Percentiles rank a stretch among this genome's conserved stretches.
phyloP scores from a whole-genome alignment of 371 early-diverging fungal species.

The Synchytrium microbalum region DNA sequence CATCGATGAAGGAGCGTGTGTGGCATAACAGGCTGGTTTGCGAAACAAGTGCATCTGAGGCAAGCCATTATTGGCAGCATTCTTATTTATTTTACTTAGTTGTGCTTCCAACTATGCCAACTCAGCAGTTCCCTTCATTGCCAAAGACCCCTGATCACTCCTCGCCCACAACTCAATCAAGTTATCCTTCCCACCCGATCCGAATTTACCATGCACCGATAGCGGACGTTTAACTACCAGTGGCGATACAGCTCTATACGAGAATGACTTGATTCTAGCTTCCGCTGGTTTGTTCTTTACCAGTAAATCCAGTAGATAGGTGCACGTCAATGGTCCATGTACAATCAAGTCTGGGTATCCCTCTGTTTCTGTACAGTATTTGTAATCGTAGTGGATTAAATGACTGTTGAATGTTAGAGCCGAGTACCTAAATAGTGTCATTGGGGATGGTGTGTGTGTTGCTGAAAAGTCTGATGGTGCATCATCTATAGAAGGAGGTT shows the following conservation, averaged over 20 bases:
- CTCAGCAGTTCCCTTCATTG: no score
- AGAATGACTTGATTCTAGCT: conserved; percentile 30
- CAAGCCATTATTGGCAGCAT: no score
- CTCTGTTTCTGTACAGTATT: conserved; percentile 60
- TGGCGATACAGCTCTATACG: conserved; percentile 64
- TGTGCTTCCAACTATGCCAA: no score
- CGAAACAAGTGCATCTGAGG: no score
- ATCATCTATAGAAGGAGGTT: no score
- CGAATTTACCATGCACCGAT: no score
- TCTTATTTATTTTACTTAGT: no score
- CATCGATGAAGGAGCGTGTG: no score
- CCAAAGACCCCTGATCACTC: no score
- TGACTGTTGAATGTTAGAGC: conserved; percentile 81
- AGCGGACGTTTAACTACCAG: conserved; percentile 52
- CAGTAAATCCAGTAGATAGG: conserved; percentile 49
- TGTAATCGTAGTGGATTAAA: conserved; percentile 70
- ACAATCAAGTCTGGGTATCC: conserved; percentile 69
- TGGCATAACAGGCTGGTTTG: no score
- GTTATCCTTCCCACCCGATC: no score
- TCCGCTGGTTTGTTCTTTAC: conserved; percentile 11
- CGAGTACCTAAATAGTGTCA: conserved; percentile 75
- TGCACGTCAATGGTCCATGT: conserved; percentile 75
- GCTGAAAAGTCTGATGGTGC: not conserved
- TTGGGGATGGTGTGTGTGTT: conserved; percentile 43
- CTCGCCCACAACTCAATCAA: no score